These are phyloP conservation scores for Paecilomyces sp. DNA, from an alignment of 2,329 filamentous ascomycete species.

Conservation along the genomic window DNA sequence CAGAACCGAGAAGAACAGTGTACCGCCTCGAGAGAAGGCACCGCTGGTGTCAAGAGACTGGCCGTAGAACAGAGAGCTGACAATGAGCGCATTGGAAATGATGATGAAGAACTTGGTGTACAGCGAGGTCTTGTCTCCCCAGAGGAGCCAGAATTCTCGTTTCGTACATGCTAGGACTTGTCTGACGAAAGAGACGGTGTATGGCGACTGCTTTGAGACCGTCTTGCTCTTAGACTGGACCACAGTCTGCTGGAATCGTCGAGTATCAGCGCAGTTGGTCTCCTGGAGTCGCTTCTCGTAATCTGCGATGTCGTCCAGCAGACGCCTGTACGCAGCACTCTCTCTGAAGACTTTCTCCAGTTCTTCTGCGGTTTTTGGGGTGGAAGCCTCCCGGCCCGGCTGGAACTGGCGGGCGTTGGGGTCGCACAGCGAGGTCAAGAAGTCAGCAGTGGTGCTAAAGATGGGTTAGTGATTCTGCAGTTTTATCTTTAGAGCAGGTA, in stretches of 20 bases:
- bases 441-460: constrained; percentile 65
- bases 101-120: constrained; percentile 77
- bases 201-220: constrained; percentile 62
- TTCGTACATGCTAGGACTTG: constrained; percentile 58
- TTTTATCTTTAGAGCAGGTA: not conserved
- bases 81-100: constrained; percentile 64
- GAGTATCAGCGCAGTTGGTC: constrained; percentile 54
- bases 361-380: constrained; percentile 63
- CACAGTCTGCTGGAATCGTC: constrained; percentile 59
- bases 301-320: constrained; percentile 54
- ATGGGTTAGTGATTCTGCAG: constrained; percentile 1
- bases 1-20: constrained; percentile 59
- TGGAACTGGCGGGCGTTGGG: constrained; percentile 63
- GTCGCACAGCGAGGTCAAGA: constrained; percentile 69
- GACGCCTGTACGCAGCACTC: constrained; percentile 54
- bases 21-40: constrained; percentile 57
- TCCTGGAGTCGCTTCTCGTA: constrained; percentile 54
- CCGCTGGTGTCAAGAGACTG: constrained; percentile 53
- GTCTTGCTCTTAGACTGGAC: constrained; percentile 58
- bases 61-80: constrained; percentile 72
- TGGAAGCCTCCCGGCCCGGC: constrained; percentile 55
- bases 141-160: constrained; percentile 71
- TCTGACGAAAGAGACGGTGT: constrained; percentile 66
- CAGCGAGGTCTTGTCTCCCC: constrained; percentile 66
- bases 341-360: constrained; percentile 60